Conservation (phyloP, 1,284 basidiomycete genomes). For the Sanguinoderma infundibulare region DNA sequence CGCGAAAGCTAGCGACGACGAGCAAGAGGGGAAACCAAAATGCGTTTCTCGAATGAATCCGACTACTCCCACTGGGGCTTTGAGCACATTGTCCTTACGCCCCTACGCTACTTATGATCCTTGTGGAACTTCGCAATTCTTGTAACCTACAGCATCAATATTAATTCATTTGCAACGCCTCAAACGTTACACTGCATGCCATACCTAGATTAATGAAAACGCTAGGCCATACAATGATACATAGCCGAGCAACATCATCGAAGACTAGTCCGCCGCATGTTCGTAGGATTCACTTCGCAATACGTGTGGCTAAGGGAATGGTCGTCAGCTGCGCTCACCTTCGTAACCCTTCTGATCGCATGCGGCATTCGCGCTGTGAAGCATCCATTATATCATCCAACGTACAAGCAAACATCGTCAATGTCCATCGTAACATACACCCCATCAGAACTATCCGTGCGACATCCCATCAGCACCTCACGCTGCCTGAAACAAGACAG, state of each 20-base stretch:
- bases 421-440: not conserved
- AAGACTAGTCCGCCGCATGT: not conserved
- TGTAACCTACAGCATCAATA: not conserved
- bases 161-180: too few species aligned
- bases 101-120: too few species aligned
- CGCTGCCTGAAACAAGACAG: too few species aligned
- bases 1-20: not conserved
- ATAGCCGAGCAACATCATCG: not conserved
- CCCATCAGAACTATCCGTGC: slow-evolving; percentile 26
- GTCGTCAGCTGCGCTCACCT: too few species aligned
- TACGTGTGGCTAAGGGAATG: too few species aligned
- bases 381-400: slow-evolving; percentile 7
- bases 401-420: slow-evolving; percentile 4
- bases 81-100: too few species aligned
- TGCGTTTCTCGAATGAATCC: not conserved
- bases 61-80: too few species aligned
- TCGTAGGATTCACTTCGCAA: too few species aligned
- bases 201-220: not conserved
- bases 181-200: not conserved
- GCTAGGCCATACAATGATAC: too few species aligned
- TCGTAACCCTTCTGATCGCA: too few species aligned
- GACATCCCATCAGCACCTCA: not conserved
- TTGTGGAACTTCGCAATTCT: not conserved
- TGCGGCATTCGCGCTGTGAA: too few species aligned
- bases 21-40: not conserved